Conservation (phyloP, 225 moss, liverwort and hornwort species). For the Bryum argenteum region DNA sequence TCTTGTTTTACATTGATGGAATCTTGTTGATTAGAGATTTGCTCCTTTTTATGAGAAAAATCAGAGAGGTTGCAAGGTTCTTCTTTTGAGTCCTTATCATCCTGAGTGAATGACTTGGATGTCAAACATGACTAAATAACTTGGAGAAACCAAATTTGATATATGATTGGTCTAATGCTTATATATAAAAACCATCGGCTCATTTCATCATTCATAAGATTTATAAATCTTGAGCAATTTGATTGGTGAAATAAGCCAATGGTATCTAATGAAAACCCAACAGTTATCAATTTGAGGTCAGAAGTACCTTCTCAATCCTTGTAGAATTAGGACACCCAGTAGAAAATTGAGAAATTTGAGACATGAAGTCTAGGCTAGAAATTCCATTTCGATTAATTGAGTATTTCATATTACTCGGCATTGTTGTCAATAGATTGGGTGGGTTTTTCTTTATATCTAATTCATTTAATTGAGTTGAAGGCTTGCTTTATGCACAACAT, state of each 20-base stretch:
- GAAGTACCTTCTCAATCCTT: not conserved
- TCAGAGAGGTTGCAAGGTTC: constrained; percentile 48
- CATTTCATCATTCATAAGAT: too few relatives aligned
- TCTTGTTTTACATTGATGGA: constrained; percentile 39
- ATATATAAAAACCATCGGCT: too few relatives aligned
- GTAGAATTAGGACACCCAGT: not conserved
- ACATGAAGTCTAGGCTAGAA: constrained; percentile 63
- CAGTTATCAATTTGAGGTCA: not conserved
- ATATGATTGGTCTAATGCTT: too few relatives aligned
- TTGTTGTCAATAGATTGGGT: constrained; percentile 33
- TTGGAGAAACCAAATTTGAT: too few relatives aligned
- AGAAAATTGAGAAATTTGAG: constrained; percentile 67
- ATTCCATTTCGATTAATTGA: constrained; percentile 54
- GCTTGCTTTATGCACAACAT: constrained; percentile 39
- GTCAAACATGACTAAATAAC: too few relatives aligned
- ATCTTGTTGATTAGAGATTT: constrained; percentile 41
- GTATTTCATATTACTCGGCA: constrained; percentile 40
- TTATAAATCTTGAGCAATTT: too few relatives aligned
- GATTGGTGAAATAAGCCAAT: too few relatives aligned
- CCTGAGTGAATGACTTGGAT: constrained; percentile 41
- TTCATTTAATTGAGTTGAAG: constrained; percentile 28
- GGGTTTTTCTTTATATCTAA: constrained; percentile 40
- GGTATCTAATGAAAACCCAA: too few relatives aligned
- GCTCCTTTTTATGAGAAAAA: constrained; percentile 45
- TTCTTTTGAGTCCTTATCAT: constrained; percentile 52